Evolutionary conservation across 192 early-diverging fungal genomes (phyloP).

Genomic region (Linnemannia exigua): DNA sequence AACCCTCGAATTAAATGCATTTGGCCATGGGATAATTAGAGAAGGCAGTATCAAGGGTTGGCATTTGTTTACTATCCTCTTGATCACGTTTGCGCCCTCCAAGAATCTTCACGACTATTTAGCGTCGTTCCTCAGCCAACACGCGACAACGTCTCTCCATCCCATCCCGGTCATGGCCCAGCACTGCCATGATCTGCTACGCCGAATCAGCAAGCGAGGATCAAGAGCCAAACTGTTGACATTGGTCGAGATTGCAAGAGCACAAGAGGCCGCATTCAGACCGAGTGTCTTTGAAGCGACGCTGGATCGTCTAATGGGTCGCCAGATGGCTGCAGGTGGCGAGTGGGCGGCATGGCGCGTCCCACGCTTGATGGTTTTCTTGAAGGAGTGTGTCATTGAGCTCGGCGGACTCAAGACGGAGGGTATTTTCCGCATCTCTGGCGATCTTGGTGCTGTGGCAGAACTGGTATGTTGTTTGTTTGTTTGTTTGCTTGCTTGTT

Average conservation of each 20-base stretch:
- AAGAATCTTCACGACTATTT: slow-evolving; percentile 91
- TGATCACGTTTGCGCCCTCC: slow-evolving; percentile 92
- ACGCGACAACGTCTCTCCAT: slow-evolving; percentile 66
- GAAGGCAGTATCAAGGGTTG: slow-evolving; percentile 87
- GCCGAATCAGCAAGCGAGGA: slow-evolving; percentile 81
- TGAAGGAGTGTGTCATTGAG: slow-evolving; percentile 78
- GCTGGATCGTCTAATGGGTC: slow-evolving; percentile 88
- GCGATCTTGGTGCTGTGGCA: slow-evolving; percentile 89
- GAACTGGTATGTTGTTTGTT: slow-evolving; percentile 64
- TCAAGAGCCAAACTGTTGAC: slow-evolving; percentile 84
- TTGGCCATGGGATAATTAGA: slow-evolving; percentile 23
- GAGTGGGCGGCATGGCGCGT: slow-evolving; percentile 69
- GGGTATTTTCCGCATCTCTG: slow-evolving; percentile 97
- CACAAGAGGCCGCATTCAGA: slow-evolving; percentile 84
- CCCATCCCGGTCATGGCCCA: slow-evolving; percentile 66
- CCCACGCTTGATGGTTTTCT: slow-evolving; percentile 86
- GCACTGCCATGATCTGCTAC: slow-evolving; percentile 70
- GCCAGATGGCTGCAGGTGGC: slow-evolving; percentile 57
- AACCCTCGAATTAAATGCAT: neutral
- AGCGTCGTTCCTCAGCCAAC: slow-evolving; percentile 79
- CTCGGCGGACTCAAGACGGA: slow-evolving; percentile 87
- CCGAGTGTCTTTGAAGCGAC: slow-evolving; percentile 93
- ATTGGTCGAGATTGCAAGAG: slow-evolving; percentile 78
- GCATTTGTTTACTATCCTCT: slow-evolving; percentile 85
- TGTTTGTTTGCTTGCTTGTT: neutral